Conservation (phyloP, 2,329 filamentous ascomycete species). For the Aspergillus floridensis region DNA sequence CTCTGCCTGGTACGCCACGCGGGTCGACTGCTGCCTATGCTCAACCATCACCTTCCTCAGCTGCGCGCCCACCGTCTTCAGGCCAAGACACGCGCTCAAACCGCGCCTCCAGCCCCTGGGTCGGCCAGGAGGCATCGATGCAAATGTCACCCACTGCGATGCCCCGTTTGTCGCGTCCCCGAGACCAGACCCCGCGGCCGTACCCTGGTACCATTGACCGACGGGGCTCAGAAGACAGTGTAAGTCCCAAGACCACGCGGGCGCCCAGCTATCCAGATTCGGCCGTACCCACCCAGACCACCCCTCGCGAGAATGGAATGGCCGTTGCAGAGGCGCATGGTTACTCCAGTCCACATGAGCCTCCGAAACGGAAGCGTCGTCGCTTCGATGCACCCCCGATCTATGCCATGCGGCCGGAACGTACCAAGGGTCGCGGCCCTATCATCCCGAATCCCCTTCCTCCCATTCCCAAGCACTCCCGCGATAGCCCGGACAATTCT, state of each 20-base stretch:
- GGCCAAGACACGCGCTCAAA: slow-evolving; percentile 35
- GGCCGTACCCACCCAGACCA: slow-evolving; percentile 21
- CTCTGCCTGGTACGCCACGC: slow-evolving; percentile 50
- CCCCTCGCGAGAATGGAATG: slow-evolving; percentile 29
- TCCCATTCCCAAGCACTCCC: slow-evolving; percentile 33
- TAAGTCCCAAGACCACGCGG: slow-evolving; percentile 70
- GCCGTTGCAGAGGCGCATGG: slow-evolving; percentile 15
- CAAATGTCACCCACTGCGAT: slow-evolving; percentile 33
- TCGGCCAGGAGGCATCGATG: slow-evolving; percentile 28
- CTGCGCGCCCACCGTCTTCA: slow-evolving; percentile 37
- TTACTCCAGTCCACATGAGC: slow-evolving; percentile 28
- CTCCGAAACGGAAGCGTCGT: slow-evolving; percentile 49
- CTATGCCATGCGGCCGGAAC: slow-evolving; percentile 47
- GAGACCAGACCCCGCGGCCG: slow-evolving; percentile 28
- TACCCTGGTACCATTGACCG: slow-evolving; percentile 59
- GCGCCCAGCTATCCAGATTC: slow-evolving; percentile 26
- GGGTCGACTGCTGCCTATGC: slow-evolving; percentile 42
- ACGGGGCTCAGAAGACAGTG: slow-evolving; percentile 68
- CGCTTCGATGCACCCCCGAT: slow-evolving; percentile 55
- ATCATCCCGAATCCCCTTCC: slow-evolving; percentile 39
- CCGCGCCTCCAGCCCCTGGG: slow-evolving; percentile 33
- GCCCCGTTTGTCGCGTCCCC: slow-evolving; percentile 34
- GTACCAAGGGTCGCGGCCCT: slow-evolving; percentile 42
- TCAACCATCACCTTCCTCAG: slow-evolving; percentile 38
- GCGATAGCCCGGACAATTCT: slow-evolving; percentile 22